A percentile compares a stretch with the other conserved stretches of the same genome.
Evolutionary conservation across 2,329 filamentous ascomycete genomes (phyloP).

Genomic region (Coniochaeta prunicola): DNA sequence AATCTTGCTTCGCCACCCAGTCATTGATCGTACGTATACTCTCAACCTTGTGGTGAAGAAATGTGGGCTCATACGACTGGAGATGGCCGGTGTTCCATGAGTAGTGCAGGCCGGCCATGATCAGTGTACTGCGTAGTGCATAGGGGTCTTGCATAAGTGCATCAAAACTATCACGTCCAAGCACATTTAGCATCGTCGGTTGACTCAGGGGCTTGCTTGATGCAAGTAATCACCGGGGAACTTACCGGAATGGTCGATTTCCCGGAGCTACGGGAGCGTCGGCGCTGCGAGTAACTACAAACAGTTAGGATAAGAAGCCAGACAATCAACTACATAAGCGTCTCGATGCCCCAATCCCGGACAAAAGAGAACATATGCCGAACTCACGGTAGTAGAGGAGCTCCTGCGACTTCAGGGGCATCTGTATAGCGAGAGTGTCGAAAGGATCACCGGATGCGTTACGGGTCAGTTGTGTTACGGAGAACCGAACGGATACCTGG

Average conservation of each 20-base stretch:
- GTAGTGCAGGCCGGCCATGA: slow-evolving; percentile 5
- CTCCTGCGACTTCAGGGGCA: slow-evolving; percentile 4
- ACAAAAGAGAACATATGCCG: not conserved
- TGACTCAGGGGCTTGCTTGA: too few species aligned
- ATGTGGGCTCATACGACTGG: slow-evolving; percentile 3
- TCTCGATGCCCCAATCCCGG: not conserved
- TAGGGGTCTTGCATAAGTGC: not conserved
- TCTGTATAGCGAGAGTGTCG: slow-evolving; percentile 2
- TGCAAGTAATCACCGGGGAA: not conserved
- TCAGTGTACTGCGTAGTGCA: slow-evolving; percentile 4
- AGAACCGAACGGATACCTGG: not conserved
- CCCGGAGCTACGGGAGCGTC: not conserved
- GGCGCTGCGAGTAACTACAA: not conserved
- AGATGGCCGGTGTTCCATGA: slow-evolving; percentile 2
- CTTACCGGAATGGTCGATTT: not conserved
- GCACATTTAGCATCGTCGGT: too few species aligned
- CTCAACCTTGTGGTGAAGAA: slow-evolving; percentile 5
- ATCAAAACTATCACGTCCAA: not conserved
- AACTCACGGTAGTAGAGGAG: slow-evolving; percentile 4
- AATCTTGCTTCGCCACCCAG: slow-evolving; percentile 1
- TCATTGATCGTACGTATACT: slow-evolving; percentile 5
- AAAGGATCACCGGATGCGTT: slow-evolving; percentile 1
- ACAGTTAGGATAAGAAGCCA: too few species aligned
- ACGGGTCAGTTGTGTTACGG: not conserved
- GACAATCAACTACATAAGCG: not conserved